Evolutionary conservation across 1,139 yeast genomes (phyloP), one percentile per base, ranked within the genome.

Genomic region (Hemisphaericaspora xylanilytica): DNA sequence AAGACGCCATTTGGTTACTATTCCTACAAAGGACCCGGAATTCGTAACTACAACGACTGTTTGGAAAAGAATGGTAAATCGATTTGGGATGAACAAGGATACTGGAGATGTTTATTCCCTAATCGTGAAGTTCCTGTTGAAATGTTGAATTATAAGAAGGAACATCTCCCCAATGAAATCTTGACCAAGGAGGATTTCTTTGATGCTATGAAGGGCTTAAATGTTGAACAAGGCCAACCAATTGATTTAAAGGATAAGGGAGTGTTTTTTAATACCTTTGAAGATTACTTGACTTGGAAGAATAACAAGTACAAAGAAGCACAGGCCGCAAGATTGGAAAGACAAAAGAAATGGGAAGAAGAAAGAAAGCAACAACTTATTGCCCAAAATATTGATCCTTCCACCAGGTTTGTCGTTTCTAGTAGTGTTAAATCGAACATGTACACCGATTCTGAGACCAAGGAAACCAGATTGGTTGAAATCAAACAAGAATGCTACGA

Each of bases 81-180:
- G 1, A 80, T 81, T 7, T 89, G 96, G 95, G 92, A 85, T 52
- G 64, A 78, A 14, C 67, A 73, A 32, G 96, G 96, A 0, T 75
- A 80, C 58, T 89, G 96, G 96, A 74, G 89, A 53, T 89, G 97
- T 61, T 65, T 89, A 39, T 85, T 89, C 62, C 95, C 95, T 21
- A 70, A 72, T 42, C 57, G 72, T 14, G 67, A 63, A 26, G 68
- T 80, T 15, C 63, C 70, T 0, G 56, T 62, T 22, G 63, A 59
- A 33, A 47, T 59, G 17, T 57, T 69, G 49, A 51, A 52, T 27
- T 51, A 53, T 41, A 69, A 66, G 55, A 49, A 56, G 10, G 50
- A 58, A 33, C 43, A 49, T 20, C 54, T 51, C 31, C 51, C 57
- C 1, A 52, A 54, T 20, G 57, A 56, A 24, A 69, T 73, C 13